Conservation (phyloP, 805 yeast genomes). For the Lachancea mirantina region DNA sequence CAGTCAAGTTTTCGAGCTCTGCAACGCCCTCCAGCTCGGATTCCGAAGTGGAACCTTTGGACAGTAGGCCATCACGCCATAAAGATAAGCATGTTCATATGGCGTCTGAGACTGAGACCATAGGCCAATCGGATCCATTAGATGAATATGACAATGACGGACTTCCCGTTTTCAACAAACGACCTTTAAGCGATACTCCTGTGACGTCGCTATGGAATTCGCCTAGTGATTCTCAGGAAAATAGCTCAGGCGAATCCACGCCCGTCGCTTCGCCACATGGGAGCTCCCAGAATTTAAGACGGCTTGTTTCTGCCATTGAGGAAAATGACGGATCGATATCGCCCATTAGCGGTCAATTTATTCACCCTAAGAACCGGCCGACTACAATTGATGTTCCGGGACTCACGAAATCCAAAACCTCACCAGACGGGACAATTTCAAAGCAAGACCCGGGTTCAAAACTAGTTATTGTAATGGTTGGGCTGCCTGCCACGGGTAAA, state of each 20-base stretch:
- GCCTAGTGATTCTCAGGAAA: slow-evolving; percentile 36
- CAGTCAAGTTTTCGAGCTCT: slow-evolving; percentile 16
- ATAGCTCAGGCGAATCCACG: slow-evolving; percentile 26
- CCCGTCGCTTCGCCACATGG: slow-evolving; percentile 20
- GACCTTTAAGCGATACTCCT: slow-evolving; percentile 74
- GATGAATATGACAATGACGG: slow-evolving; percentile 5
- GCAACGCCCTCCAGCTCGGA: slow-evolving; percentile 17
- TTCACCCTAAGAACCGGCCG: slow-evolving; percentile 45
- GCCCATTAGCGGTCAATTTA: slow-evolving; percentile 19
- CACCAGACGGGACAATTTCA: slow-evolving; percentile 67
- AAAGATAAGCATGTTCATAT: slow-evolving; percentile 16
- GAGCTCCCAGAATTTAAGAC: slow-evolving; percentile 4
- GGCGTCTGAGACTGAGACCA: slow-evolving; percentile 7
- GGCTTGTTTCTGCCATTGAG: not conserved
- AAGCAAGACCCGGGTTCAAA: slow-evolving; percentile 69
- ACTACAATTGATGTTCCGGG: slow-evolving; percentile 92
- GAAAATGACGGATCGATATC: slow-evolving; percentile 1
- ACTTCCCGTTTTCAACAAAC: slow-evolving; percentile 54
- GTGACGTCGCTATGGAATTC: slow-evolving; percentile 50
- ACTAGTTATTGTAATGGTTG: slow-evolving; percentile 93
- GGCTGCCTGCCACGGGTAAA: slow-evolving; percentile 84
- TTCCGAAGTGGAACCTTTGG: slow-evolving; percentile 19
- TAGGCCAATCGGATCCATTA: slow-evolving; percentile 1
- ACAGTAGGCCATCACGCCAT: slow-evolving; percentile 1
- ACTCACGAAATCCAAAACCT: slow-evolving; percentile 68